phyloP scores from a whole-genome alignment of 2,329 filamentous ascomycete genomes.

The Beauveria brongniartii region DNA sequence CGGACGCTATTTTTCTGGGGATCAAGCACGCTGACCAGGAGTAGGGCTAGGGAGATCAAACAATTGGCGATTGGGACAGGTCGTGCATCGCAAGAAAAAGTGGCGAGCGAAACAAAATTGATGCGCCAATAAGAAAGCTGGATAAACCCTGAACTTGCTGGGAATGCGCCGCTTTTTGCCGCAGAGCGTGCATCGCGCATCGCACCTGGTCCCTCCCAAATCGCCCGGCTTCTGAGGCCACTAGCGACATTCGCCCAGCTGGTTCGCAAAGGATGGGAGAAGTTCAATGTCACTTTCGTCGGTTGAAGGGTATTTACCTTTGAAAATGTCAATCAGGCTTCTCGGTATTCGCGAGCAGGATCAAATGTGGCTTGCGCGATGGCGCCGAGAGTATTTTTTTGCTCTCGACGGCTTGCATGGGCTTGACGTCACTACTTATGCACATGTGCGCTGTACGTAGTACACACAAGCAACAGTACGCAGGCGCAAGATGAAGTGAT shows the following conservation, averaged over 20 bases:
- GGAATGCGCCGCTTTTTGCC: background rate
- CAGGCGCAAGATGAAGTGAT: background rate
- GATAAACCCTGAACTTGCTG: background rate
- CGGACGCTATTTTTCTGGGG: background rate
- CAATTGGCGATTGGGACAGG: background rate
- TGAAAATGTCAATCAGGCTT: background rate
- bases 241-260: background rate
- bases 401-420: background rate
- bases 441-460: background rate
- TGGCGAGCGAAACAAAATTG: background rate
- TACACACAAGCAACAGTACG: background rate
- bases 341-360: background rate
- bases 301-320: background rate
- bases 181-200: background rate
- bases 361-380: background rate
- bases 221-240: background rate
- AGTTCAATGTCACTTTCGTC: background rate
- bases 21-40: background rate
- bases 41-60: constrained; percentile 1
- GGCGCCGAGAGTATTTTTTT: background rate
- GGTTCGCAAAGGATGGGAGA: background rate
- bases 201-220: background rate
- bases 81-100: background rate
- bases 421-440: background rate
- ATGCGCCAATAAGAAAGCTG: background rate